Percentiles rank a stretch among this genome's conserved stretches.
phyloP scores from a whole-genome alignment of 176 grass and related monocot genomes.

The Poa annua region DNA sequence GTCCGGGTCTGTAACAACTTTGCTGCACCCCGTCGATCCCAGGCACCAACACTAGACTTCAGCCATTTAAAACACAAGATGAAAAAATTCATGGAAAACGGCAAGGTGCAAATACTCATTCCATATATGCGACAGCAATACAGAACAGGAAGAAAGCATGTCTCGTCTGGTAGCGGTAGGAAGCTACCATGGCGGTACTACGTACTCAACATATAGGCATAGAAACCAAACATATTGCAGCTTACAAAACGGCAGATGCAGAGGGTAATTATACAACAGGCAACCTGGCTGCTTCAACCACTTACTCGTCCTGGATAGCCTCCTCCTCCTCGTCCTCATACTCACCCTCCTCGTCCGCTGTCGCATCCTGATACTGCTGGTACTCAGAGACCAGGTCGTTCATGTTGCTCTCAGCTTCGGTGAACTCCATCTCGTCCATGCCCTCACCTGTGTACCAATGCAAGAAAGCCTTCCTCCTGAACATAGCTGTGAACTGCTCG shows the following conservation, averaged over 20 bases:
- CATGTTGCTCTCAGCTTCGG: conserved; percentile 89
- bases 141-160: conserved; percentile 24
- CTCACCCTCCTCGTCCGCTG: conserved; percentile 69
- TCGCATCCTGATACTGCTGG: conserved; percentile 94
- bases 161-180: conserved; percentile 39
- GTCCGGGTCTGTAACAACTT: too few relatives aligned
- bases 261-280: neutral
- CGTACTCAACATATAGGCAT: conserved; percentile 36
- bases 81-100: neutral
- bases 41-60: too few relatives aligned
- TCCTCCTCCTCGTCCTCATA: conserved; percentile 88
- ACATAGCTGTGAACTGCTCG: conserved; percentile 95
- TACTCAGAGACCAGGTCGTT: conserved; percentile 88
- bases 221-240: conserved; percentile 4
- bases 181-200: conserved; percentile 42
- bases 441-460: conserved; percentile 94
- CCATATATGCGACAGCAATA: conserved; percentile 48
- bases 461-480: conserved; percentile 95
- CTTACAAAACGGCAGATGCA: neutral
- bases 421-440: conserved; percentile 98
- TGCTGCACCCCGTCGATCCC: too few relatives aligned
- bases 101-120: conserved; percentile 1
- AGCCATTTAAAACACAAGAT: too few relatives aligned
- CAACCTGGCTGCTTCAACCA: neutral
- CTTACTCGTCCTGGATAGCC: conserved; percentile 49